Evolutionary conservation across 169 alveolate species (phyloP).

Genomic region (Perkinsus chesapeaki): DNA sequence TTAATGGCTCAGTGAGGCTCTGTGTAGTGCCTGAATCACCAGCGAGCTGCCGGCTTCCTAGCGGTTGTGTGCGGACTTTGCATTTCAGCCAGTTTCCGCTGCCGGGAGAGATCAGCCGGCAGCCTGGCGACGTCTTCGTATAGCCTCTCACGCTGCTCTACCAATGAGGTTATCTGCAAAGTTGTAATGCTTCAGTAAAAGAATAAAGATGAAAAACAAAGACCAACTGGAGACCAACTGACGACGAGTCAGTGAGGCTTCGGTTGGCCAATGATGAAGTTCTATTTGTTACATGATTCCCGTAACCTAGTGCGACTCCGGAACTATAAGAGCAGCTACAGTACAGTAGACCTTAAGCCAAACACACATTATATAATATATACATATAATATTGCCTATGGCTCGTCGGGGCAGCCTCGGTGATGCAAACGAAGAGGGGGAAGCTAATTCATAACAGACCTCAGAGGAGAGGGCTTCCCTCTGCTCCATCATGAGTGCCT

Average conservation of each 20-base stretch:
- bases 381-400: background rate
- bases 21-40: background rate
- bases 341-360: no score
- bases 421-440: background rate
- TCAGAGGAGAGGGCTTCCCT: background rate
- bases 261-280: no score
- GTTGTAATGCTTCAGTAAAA: background rate
- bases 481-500: background rate
- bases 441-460: background rate
- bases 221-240: background rate
- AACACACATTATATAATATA: no score
- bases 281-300: no score
- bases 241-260: no score
- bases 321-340: no score
- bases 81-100: background rate
- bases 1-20: background rate
- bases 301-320: no score
- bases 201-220: no score
- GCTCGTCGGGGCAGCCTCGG: background rate
- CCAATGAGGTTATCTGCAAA: background rate
- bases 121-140: background rate
- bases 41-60: background rate
- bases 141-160: background rate
- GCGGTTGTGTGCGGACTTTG: background rate
- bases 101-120: background rate